phyloP scores from a whole-genome alignment of 192 early-diverging fungal genomes.

The Gorgonomyces haynaldii region DNA sequence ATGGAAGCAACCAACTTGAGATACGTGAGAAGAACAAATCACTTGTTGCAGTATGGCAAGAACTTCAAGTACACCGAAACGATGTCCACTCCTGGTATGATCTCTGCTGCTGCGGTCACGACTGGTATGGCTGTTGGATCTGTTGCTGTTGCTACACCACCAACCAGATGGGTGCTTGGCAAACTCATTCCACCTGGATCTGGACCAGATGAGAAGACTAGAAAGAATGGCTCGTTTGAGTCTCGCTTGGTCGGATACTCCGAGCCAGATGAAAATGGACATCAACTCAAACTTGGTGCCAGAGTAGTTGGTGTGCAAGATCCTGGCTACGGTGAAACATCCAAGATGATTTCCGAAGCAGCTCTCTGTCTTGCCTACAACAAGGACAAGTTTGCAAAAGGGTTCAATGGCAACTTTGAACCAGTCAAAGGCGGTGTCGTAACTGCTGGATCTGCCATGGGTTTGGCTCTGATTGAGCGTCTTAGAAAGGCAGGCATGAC shows the following conservation, averaged over 20 bases:
- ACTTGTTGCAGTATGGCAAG: slow-evolving; percentile 43
- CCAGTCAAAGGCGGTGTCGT: slow-evolving; percentile 61
- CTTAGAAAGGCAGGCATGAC: slow-evolving; percentile 29
- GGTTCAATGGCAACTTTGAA: slow-evolving; percentile 16
- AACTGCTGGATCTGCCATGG: slow-evolving; percentile 73
- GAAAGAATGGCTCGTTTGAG: slow-evolving; percentile 39
- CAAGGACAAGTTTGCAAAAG: slow-evolving; percentile 20
- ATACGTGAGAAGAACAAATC: slow-evolving; percentile 52
- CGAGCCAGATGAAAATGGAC: slow-evolving; percentile 21
- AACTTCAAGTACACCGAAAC: slow-evolving; percentile 55
- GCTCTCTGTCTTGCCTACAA: slow-evolving; percentile 62
- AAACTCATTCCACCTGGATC: slow-evolving; percentile 41
- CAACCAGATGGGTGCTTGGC: slow-evolving; percentile 31
- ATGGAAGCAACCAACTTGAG: slow-evolving; percentile 55
- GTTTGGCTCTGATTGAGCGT: slow-evolving; percentile 52
- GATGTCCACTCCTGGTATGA: slow-evolving; percentile 31
- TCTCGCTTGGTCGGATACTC: slow-evolving; percentile 34
- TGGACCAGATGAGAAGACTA: slow-evolving; percentile 51
- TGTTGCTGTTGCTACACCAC: slow-evolving; percentile 31
- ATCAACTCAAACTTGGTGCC: slow-evolving; percentile 19
- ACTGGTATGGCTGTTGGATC: slow-evolving; percentile 20
- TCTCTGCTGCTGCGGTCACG: slow-evolving; percentile 31
- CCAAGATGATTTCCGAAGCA: slow-evolving; percentile 64
- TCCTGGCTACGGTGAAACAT: slow-evolving; percentile 75
- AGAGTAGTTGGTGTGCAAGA: slow-evolving; percentile 46